These are phyloP conservation scores for Solanum neorickii DNA, from an alignment of 257 asterid species.

Conservation along the genomic window DNA sequence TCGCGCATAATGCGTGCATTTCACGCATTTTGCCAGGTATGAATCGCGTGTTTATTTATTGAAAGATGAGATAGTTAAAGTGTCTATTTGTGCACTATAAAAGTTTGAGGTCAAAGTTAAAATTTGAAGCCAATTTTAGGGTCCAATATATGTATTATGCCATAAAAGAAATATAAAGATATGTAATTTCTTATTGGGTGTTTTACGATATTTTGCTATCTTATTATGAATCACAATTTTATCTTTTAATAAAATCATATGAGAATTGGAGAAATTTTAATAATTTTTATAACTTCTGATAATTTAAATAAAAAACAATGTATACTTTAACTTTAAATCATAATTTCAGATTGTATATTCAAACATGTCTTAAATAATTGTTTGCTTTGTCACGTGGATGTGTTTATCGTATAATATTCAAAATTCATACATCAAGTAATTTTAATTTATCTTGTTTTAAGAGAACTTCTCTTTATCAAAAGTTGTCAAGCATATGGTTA, in stretches of 20 bases:
- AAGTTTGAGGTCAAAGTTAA: no score
- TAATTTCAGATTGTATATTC: not conserved
- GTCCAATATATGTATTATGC: no score
- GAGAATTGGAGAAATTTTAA: not conserved
- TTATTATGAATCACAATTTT: not conserved
- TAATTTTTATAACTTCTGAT: rapidly evolving
- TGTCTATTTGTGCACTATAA: no score
- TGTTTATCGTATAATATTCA: not conserved
- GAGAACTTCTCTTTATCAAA: not conserved
- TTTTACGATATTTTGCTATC: not conserved
- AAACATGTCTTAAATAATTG: not conserved
- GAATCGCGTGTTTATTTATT: no score
- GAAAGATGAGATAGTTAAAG: no score
- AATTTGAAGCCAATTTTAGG: rapidly evolving
- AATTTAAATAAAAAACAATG: not conserved
- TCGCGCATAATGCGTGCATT: no score
- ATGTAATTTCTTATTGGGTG: no score
- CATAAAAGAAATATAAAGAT: no score
- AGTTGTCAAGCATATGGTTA: not conserved
- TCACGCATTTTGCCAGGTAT: no score
- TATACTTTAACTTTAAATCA: not conserved
- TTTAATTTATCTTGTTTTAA: not conserved
- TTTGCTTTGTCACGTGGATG: not conserved
- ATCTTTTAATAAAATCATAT: not conserved
- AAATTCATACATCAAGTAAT: not conserved